A percentile compares a stretch with the other conserved stretches of the same genome.
Evolutionary conservation across 768 basidiomycete genomes (phyloP).

Genomic region (Exidia glandulosa): DNA sequence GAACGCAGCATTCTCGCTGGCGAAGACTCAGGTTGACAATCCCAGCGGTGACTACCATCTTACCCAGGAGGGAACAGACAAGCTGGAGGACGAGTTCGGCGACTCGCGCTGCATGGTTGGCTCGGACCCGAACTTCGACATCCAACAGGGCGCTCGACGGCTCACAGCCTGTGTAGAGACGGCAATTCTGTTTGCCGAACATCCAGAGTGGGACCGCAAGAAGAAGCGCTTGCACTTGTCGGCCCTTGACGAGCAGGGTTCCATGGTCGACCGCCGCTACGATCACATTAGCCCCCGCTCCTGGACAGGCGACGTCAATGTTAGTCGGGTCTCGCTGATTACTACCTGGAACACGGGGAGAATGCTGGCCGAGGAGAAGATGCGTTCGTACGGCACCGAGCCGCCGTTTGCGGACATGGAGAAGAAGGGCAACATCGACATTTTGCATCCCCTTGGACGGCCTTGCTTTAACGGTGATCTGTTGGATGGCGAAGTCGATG

Average conservation of each 20-base stretch:
- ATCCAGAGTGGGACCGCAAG: background rate
- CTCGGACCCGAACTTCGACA: background rate
- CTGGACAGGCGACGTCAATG: background rate
- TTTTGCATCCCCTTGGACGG: background rate
- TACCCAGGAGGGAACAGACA: conserved; percentile 27
- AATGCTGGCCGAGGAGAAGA: background rate
- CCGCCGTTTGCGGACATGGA: background rate
- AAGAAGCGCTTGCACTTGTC: background rate
- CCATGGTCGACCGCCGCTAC: background rate
- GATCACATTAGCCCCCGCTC: background rate
- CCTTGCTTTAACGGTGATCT: background rate
- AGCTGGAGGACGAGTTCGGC: conserved; percentile 22
- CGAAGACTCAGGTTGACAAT: conserved; percentile 24
- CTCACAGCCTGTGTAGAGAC: background rate
- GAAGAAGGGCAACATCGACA: background rate
- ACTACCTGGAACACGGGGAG: background rate
- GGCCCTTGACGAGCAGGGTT: background rate
- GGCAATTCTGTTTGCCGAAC: background rate
- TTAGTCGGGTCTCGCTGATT: background rate
- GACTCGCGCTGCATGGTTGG: background rate
- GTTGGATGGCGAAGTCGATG: background rate
- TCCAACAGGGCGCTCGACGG: background rate
- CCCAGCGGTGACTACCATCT: conserved; percentile 22
- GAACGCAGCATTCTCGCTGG: conserved; percentile 28
- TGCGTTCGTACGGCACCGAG: background rate